These are phyloP conservation scores for Chaetomium sp. DNA, from an alignment of 2,329 filamentous ascomycete species.

Conservation along the genomic window DNA sequence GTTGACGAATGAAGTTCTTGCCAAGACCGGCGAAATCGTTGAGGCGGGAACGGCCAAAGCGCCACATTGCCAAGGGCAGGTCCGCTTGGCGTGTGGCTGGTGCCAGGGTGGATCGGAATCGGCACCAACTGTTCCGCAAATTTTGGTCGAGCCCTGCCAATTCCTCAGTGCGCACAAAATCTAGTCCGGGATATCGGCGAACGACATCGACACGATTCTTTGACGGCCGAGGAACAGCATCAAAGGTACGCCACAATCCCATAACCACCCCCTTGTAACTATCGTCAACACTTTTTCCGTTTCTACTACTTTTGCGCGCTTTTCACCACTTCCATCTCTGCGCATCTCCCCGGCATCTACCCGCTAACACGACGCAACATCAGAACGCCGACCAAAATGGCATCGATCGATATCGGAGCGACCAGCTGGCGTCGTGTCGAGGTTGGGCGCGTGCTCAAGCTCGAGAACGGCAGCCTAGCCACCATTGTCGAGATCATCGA, in stretches of 20 bases:
- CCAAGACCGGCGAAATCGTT: neutral
- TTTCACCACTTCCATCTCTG: conserved; percentile 11
- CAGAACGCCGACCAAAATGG: conserved; percentile 51
- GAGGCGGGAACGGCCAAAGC: neutral
- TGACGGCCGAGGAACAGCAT: conserved; percentile 24
- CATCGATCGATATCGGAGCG: conserved; percentile 73
- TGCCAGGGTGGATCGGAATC: conserved; percentile 16
- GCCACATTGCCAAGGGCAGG: conserved; percentile 12
- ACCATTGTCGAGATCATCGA: conserved; percentile 99
- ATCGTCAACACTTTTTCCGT: conserved; percentile 9
- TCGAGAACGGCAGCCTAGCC: conserved; percentile 84
- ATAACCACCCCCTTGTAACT: conserved; percentile 10
- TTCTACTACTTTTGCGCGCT: conserved; percentile 13
- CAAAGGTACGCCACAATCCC: conserved; percentile 23
- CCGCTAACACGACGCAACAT: conserved; percentile 42
- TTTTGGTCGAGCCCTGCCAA: conserved; percentile 26
- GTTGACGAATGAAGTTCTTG: no score
- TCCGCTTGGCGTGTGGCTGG: conserved; percentile 15
- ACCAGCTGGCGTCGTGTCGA: conserved; percentile 94
- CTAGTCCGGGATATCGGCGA: conserved; percentile 25
- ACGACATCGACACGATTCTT: conserved; percentile 25
- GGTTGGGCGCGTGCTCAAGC: conserved; percentile 93
- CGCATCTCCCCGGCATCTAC: conserved; percentile 8
- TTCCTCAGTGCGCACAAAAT: conserved; percentile 26
- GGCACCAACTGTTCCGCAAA: conserved; percentile 24